phyloP scores from a whole-genome alignment of 257 asterid genomes.

The Perilla frutescens region DNA sequence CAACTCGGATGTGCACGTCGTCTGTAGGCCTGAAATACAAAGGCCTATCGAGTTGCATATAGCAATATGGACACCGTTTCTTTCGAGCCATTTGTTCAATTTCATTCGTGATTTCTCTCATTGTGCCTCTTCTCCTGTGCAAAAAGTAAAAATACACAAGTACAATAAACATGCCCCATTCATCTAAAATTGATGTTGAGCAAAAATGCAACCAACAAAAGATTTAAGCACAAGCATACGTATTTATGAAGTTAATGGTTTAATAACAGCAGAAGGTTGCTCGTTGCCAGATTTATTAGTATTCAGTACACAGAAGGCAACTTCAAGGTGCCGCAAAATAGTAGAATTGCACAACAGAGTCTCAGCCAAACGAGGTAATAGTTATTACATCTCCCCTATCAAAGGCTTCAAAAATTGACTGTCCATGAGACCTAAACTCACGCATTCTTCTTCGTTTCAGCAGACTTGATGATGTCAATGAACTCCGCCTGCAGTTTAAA shows the following conservation, averaged over 20 bases:
- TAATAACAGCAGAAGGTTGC: constrained; percentile 15
- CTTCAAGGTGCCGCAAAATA: constrained; percentile 36
- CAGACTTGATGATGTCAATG: constrained; percentile 87
- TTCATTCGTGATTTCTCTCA: no score
- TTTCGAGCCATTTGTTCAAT: no score
- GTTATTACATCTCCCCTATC: constrained; percentile 39
- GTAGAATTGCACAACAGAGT: constrained; percentile 34
- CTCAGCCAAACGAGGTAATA: constrained; percentile 28
- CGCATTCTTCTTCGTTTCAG: constrained; percentile 77
- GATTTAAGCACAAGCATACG: no score
- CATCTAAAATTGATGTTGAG: neutral
- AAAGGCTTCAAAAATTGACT: constrained; percentile 48
- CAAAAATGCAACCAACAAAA: neutral
- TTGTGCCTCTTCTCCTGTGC: no score
- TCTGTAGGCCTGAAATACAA: no score
- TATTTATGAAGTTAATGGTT: neutral
- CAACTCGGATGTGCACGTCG: no score
- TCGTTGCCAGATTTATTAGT: constrained; percentile 34
- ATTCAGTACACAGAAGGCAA: constrained; percentile 36
- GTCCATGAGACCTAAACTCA: constrained; percentile 35
- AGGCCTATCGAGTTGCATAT: no score
- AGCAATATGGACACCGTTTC: no score
- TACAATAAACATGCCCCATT: no score
- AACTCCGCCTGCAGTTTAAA: constrained; percentile 67
- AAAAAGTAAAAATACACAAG: no score